Evolutionary conservation across 495 filamentous ascomycete species (phyloP).

Genomic region (Evansstolkia leycettana): DNA sequence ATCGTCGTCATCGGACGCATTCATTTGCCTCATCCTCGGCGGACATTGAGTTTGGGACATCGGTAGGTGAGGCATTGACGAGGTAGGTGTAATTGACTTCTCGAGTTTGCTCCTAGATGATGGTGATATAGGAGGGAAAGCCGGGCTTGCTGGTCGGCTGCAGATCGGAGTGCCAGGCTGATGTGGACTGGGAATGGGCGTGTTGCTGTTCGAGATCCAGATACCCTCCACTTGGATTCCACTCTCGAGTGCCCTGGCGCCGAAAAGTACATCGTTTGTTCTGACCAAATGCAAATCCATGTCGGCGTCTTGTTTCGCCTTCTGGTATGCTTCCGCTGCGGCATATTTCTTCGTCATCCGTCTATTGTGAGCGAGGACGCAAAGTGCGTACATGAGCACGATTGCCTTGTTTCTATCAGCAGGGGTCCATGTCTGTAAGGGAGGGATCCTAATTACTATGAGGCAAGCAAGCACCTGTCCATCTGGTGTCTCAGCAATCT

Average conservation of each 20-base stretch:
- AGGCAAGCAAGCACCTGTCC: slow-evolving; percentile 27
- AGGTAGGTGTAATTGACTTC: too few species aligned
- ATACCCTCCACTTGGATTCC: slow-evolving; percentile 82
- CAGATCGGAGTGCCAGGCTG: slow-evolving; percentile 7
- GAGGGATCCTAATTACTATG: slow-evolving; percentile 26
- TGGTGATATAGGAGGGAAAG: background rate
- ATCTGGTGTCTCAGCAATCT: slow-evolving; percentile 6
- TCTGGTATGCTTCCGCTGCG: slow-evolving; percentile 51
- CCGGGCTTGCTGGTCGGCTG: slow-evolving; percentile 7
- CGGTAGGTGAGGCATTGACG: too few species aligned
- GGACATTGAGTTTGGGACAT: too few species aligned
- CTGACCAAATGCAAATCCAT: slow-evolving; percentile 21
- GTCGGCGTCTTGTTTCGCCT: slow-evolving; percentile 29
- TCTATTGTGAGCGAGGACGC: slow-evolving; percentile 44
- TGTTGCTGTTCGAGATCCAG: slow-evolving; percentile 63
- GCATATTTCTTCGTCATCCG: slow-evolving; percentile 53
- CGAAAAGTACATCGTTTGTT: slow-evolving; percentile 66
- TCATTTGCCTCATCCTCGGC: too few species aligned
- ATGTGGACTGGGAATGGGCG: slow-evolving; percentile 19
- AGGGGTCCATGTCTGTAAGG: background rate
- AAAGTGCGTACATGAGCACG: slow-evolving; percentile 31
- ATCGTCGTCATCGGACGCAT: too few species aligned
- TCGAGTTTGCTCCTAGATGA: background rate
- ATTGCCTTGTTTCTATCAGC: slow-evolving; percentile 33
- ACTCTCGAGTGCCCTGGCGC: slow-evolving; percentile 75